Conservation (phyloP, 306 rosid species). For the Cicer bijugum region DNA sequence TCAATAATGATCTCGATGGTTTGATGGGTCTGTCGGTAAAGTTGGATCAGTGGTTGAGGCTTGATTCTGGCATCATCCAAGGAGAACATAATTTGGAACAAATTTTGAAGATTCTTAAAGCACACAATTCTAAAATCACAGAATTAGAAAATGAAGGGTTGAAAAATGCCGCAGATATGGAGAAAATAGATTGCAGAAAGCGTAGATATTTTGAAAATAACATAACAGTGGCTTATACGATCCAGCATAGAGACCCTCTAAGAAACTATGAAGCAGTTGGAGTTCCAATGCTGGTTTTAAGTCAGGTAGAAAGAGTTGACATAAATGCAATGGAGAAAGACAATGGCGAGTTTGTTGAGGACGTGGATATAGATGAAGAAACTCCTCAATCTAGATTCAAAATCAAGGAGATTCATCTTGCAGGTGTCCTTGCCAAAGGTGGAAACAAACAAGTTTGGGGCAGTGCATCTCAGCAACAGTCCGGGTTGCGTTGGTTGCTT, state of each 20-base stretch:
- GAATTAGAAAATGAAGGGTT: slow-evolving; percentile 52
- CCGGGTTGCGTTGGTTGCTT: slow-evolving; percentile 72
- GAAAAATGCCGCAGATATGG: slow-evolving; percentile 39
- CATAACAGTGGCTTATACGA: slow-evolving; percentile 56
- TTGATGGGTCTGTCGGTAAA: slow-evolving; percentile 62
- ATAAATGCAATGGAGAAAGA: slow-evolving; percentile 26
- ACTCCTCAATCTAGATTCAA: slow-evolving; percentile 45
- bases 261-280: slow-evolving; percentile 75
- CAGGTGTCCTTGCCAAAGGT: slow-evolving; percentile 56
- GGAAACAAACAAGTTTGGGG: slow-evolving; percentile 61
- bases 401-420: slow-evolving; percentile 57
- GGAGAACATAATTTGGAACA: slow-evolving; percentile 52
- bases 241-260: slow-evolving; percentile 72
- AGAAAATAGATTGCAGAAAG: slow-evolving; percentile 36
- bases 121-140: slow-evolving; percentile 56
- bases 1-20: slow-evolving; percentile 41
- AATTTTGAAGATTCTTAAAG: slow-evolving; percentile 54
- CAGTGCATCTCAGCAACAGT: slow-evolving; percentile 58
- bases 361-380: slow-evolving; percentile 29
- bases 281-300: slow-evolving; percentile 65
- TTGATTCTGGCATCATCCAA: slow-evolving; percentile 67
- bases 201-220: slow-evolving; percentile 63
- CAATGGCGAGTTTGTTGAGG: not conserved
- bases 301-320: slow-evolving; percentile 62
- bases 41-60: slow-evolving; percentile 71